Conservation (phyloP, 768 basidiomycete species). For the Boletus eberwhitei region DNA sequence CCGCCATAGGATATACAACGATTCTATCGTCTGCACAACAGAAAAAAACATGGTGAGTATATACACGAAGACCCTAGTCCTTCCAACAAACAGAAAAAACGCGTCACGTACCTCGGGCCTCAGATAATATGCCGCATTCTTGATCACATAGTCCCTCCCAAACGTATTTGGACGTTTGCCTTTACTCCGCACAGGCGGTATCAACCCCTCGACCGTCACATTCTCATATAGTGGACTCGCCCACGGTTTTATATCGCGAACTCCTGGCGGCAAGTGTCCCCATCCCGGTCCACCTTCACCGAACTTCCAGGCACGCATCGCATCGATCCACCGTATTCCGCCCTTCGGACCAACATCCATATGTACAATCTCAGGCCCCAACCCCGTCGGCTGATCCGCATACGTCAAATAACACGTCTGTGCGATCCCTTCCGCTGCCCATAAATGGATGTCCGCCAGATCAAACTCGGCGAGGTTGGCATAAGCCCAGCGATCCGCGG, state of each 20-base stretch:
- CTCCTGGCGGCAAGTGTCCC: conserved; percentile 48
- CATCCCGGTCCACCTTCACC: conserved; percentile 23
- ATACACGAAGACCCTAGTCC: background rate
- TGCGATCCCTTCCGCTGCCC: conserved; percentile 75
- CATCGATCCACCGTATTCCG: conserved; percentile 24
- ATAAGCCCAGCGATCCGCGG: conserved; percentile 28
- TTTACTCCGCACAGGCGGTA: background rate
- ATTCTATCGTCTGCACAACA: conserved; percentile 60
- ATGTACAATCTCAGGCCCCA: conserved; percentile 54
- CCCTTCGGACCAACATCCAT: conserved; percentile 16
- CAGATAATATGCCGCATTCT: conserved; percentile 49
- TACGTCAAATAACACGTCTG: conserved; percentile 70
- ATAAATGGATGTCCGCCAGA: conserved; percentile 60
- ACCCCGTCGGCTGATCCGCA: conserved; percentile 64
- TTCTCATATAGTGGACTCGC: conserved; percentile 1
- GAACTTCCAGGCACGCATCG: conserved; percentile 44
- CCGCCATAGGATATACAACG: conserved; percentile 67
- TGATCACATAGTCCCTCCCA: conserved; percentile 53
- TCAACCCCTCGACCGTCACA: background rate
- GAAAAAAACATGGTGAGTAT: background rate
- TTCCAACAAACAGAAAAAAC: too few relatives aligned
- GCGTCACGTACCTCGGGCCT: conserved; percentile 60
- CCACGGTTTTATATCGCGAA: conserved; percentile 35
- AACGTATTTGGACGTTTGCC: background rate
- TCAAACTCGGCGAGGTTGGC: conserved; percentile 42